Evolutionary conservation across 768 basidiomycete species (phyloP), one percentile per base, ranked within the genome.

Genomic region (Termitomyces sp.): DNA sequence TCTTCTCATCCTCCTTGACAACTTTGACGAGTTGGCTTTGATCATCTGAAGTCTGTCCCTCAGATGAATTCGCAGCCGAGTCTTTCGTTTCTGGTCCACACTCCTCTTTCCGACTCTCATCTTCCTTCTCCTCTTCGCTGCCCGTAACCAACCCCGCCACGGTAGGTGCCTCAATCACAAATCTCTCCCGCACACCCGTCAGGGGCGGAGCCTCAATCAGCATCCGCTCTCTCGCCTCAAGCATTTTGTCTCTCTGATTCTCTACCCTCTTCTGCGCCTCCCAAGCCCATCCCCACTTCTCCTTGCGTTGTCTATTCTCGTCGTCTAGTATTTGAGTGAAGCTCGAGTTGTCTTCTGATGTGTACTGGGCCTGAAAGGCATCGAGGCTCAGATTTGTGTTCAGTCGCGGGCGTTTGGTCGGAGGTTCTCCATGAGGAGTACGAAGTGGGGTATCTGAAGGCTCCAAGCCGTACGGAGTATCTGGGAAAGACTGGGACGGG

Each of bases 281-380:
- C 86, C 89, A 99, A 2, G 95, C 97, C 97, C 97, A 99, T 0
- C 73, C 83, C 78, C 86, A 93, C 68, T 76, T 84, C 67, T 91
- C 89, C 67, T 84, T 85, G 57, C 94, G 79, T 63, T 80, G 78
- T 69, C 78, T 74, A 67, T 99, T 98, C 76, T 98, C 96, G 54
- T 88, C 85, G 57, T 94, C 85, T 54, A 99, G 73, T 57, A 98
- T 95, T 60, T 91, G 79, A 9, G 94, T 92, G 68, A 99, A 98
- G 58, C 94, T 97, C 5, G 95, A 85, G 69, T 99, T 99, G 71
- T 99, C 97, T 67, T 98, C 94, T 0, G 94, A 97, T 1, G 97
- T 98, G 68, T 92, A 97, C 43, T 81, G 81, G 0, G 91, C 83
- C 68, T 98, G 97, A 69, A 98, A 99, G 15, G 75, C 74, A 68